Evolutionary conservation across 192 early-diverging fungal genomes (phyloP), one percentile per base, ranked within the genome.

Genomic region (Linnemannia hyalina): DNA sequence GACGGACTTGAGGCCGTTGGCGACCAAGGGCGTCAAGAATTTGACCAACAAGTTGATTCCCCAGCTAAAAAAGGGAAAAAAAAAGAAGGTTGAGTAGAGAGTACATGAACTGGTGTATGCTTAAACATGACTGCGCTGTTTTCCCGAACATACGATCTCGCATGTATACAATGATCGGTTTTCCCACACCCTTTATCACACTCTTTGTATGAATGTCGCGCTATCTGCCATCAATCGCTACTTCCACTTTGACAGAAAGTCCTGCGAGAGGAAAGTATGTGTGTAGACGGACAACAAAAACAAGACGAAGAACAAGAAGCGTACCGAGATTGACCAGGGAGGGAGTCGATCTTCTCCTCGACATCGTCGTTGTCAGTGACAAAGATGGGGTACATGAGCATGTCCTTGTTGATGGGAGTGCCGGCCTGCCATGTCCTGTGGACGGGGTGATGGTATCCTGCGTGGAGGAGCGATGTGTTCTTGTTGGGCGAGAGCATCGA

Each of bases 311-410:
- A 9, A 55, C 32, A 35, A 38, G 11, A 15, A 11, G 11, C 46
- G 70, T 88, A 94, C 93, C 96, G 94, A 88, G 94, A 95, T 88
- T 97, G 96, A 73, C 94, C 95, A 36, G 98, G 98, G 80, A 99
- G 90, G 16, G 97, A 93, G 20, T 88, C 76, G 85, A 99, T 97
- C 70, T 93, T 91, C 57, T 94, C 95, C 76, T 93, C 89, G n/a
- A 90, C 93, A 76, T 97, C 92, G 36, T 90, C 78, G 73, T 94
- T 92, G 89, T 97, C 97, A 55, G 93, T 94, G 80, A 99, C 94
- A 88, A 99, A 99, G 82, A 99, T 92, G 36, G 98, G 98, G 90
- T 95, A 99, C 91, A 99, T 95, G 68, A 99, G 92, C 75, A 93
- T 90, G 49, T 88, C 82, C 87, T 96, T 94, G 41, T 94, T 94